Conservation (phyloP, 192 early-diverging fungal species). For the Coemansia sp. region DNA sequence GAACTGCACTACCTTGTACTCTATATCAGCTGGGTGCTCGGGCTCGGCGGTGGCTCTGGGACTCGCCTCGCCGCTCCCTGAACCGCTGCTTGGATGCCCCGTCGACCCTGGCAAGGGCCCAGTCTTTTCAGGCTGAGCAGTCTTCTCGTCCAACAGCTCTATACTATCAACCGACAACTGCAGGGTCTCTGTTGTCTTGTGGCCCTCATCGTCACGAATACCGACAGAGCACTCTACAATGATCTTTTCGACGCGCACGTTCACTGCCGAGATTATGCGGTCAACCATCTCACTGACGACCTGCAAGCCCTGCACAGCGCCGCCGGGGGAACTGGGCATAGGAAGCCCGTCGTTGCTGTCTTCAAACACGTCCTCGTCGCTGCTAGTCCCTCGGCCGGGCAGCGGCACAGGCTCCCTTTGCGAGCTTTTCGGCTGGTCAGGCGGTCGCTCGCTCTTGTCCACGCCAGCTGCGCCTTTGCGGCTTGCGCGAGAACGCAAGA, state of each 20-base stretch:
- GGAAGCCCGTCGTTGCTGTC: constrained; percentile 27
- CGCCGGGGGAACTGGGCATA: constrained; percentile 25
- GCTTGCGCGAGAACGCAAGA: constrained; percentile 25
- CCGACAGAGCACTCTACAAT: constrained; percentile 22
- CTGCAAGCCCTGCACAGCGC: constrained; percentile 60
- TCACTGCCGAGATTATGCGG: constrained; percentile 74
- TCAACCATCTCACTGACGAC: constrained; percentile 77
- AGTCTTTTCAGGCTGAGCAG: not conserved
- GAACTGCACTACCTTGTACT: constrained; percentile 41
- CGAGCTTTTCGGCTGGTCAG: too few species aligned
- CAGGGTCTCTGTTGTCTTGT: constrained; percentile 17
- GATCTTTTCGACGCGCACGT: constrained; percentile 55
- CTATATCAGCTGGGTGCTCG: constrained; percentile 34
- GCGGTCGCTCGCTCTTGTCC: too few species aligned
- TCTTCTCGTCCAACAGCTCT: constrained; percentile 37
- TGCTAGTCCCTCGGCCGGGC: not conserved
- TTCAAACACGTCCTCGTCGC: constrained; percentile 18
- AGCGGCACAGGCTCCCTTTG: not conserved
- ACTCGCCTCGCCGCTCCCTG: constrained; percentile 8
- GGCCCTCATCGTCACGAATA: constrained; percentile 17
- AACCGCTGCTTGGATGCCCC: constrained; percentile 4
- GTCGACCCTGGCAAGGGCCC: not conserved
- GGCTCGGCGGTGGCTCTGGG: constrained; percentile 7
- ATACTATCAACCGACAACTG: constrained; percentile 45
- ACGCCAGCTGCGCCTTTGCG: not conserved